phyloP scores from a whole-genome alignment of 2,329 filamentous ascomycete genomes.

The Fusarium sp. region DNA sequence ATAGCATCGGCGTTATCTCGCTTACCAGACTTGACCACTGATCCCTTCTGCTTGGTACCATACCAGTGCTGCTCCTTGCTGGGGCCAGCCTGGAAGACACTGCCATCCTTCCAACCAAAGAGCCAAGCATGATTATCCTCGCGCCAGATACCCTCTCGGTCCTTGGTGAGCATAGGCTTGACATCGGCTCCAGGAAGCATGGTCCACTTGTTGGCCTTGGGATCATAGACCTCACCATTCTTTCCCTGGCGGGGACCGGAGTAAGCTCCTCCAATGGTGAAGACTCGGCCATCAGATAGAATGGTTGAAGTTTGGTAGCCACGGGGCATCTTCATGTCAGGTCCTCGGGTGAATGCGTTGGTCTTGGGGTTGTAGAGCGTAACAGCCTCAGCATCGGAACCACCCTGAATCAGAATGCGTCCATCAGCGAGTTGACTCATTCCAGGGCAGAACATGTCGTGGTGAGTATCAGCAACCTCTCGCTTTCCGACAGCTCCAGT shows the following conservation, averaged over 20 bases:
- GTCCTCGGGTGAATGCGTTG: conserved; percentile 54
- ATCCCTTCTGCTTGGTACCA: conserved; percentile 57
- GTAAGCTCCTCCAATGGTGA: conserved; percentile 68
- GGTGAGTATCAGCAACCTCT: conserved; percentile 57
- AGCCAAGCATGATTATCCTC: conserved; percentile 52
- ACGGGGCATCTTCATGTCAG: conserved; percentile 60
- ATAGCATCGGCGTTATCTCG: conserved; percentile 60
- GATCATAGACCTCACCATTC: conserved; percentile 67
- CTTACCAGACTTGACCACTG: conserved; percentile 13
- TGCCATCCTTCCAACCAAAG: conserved; percentile 59
- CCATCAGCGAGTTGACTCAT: conserved; percentile 63
- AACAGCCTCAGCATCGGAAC: conserved; percentile 61
- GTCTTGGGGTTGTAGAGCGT: conserved; percentile 60
- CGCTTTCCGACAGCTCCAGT: conserved; percentile 21
- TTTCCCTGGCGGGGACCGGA: conserved; percentile 63
- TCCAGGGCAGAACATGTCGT: conserved; percentile 69
- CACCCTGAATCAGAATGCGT: conserved; percentile 65
- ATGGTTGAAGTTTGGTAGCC: conserved; percentile 67
- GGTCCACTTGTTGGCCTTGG: conserved; percentile 60
- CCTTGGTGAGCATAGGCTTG: conserved; percentile 63
- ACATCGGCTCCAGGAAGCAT: conserved; percentile 57
- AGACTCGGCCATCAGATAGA: conserved; percentile 65
- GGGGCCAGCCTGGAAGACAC: conserved; percentile 68
- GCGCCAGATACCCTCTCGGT: conserved; percentile 63
- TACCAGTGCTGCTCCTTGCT: conserved; percentile 70